A percentile compares a stretch with the other conserved stretches of the same genome.
phyloP scores from a whole-genome alignment of 2,329 filamentous ascomycete species.

The Diaporthe citri region DNA sequence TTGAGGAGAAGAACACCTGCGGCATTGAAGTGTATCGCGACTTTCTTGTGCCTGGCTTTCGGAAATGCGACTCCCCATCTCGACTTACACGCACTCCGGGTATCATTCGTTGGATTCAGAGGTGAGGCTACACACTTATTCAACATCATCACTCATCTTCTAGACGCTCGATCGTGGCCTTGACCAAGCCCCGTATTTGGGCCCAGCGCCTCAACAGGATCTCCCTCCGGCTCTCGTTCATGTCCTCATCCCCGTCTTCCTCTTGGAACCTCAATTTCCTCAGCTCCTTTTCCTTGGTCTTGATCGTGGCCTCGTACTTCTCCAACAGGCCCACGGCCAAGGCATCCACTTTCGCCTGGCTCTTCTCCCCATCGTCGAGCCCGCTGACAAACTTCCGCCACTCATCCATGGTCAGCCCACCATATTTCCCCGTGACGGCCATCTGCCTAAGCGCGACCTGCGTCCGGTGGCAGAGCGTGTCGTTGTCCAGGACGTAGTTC shows the following conservation, averaged over 20 bases:
- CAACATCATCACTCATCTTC: conserved; percentile 29
- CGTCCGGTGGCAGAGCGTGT: conserved; percentile 66
- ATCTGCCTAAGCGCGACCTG: conserved; percentile 64
- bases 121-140: neutral
- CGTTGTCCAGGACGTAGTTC: conserved; percentile 63
- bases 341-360: conserved; percentile 55
- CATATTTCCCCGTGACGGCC: conserved; percentile 36
- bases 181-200: conserved; percentile 56
- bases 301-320: conserved; percentile 52
- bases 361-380: conserved; percentile 58
- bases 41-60: neutral
- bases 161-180: conserved; percentile 52
- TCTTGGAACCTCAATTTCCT: conserved; percentile 47
- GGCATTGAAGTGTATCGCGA: neutral
- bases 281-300: conserved; percentile 48
- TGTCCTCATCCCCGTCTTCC: conserved; percentile 2
- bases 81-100: neutral
- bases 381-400: conserved; percentile 63
- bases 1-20: neutral
- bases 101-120: neutral
- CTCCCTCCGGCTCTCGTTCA: conserved; percentile 51
- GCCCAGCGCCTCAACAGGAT: conserved; percentile 56
- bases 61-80: too few species aligned
- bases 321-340: conserved; percentile 54
- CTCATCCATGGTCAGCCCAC: conserved; percentile 48